phyloP scores from a whole-genome alignment of 805 yeast genomes.

The Barnettozyma wickerhamii region DNA sequence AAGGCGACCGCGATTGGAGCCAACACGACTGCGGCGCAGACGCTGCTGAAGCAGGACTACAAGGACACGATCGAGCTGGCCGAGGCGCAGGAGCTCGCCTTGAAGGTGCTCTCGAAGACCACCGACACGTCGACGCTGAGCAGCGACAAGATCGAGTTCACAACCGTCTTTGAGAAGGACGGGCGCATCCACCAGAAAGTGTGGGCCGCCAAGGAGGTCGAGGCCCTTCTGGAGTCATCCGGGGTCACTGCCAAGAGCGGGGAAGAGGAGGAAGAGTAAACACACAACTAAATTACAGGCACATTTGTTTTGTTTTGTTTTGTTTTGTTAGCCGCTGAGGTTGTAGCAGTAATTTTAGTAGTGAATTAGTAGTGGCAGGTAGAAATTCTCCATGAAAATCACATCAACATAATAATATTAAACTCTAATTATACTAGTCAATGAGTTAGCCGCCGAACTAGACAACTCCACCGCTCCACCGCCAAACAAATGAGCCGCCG shows the following conservation, averaged over 20 bases:
- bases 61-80: constrained; percentile 69
- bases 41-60: constrained; percentile 91
- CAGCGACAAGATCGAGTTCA: constrained; percentile 88
- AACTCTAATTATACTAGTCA: neutral
- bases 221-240: constrained; percentile 60
- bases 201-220: constrained; percentile 79
- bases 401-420: neutral
- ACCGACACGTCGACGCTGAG: constrained; percentile 85
- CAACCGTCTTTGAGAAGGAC: constrained; percentile 55
- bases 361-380: too few relatives aligned
- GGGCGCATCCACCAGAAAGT: constrained; percentile 63
- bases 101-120: constrained; percentile 89
- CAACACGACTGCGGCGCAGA: constrained; percentile 93
- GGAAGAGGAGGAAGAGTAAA: constrained; percentile 32
- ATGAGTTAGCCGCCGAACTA: neutral
- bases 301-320: too few relatives aligned
- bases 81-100: constrained; percentile 82
- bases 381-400: neutral
- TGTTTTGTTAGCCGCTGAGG: too few relatives aligned
- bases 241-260: constrained; percentile 63
- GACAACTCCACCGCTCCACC: neutral
- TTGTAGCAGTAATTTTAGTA: too few relatives aligned
- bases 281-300: too few relatives aligned
- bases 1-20: constrained; percentile 97
- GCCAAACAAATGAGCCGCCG: neutral